A percentile compares a stretch with the other conserved stretches of the same genome.
Conservation (phyloP, 495 filamentous ascomycete genomes). For the Hypoxylon rickii region DNA sequence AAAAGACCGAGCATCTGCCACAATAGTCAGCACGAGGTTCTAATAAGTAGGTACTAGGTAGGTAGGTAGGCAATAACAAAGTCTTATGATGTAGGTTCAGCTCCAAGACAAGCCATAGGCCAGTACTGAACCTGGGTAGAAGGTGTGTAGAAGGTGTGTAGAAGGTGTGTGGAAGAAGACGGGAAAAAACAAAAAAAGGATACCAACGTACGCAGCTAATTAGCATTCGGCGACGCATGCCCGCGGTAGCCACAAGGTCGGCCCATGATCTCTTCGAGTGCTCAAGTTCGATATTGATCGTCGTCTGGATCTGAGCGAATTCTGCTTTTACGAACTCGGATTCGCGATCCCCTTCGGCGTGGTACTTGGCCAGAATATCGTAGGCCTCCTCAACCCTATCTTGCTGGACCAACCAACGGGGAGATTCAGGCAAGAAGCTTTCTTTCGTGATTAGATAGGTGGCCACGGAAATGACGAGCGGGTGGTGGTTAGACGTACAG, state of each 20-base stretch:
- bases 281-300: slow-evolving; percentile 55
- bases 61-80: too few relatives aligned
- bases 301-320: slow-evolving; percentile 57
- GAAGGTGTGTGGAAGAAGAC: too few relatives aligned
- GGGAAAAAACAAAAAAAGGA: not conserved
- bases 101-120: too few relatives aligned
- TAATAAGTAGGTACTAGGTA: too few relatives aligned
- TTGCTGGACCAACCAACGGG: slow-evolving; percentile 58
- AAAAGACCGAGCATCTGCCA: slow-evolving; percentile 55
- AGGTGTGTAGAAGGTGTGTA: too few relatives aligned
- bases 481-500: slow-evolving; percentile 45
- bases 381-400: slow-evolving; percentile 59
- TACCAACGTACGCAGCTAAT: slow-evolving; percentile 45
- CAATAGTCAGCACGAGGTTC: too few relatives aligned
- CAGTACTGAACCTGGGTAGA: too few relatives aligned
- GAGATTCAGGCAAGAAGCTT: slow-evolving; percentile 56
- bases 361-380: slow-evolving; percentile 58
- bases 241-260: slow-evolving; percentile 54
- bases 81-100: too few relatives aligned
- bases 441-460: slow-evolving; percentile 48
- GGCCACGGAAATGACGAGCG: slow-evolving; percentile 51
- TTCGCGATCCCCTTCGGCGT: slow-evolving; percentile 57
- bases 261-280: slow-evolving; percentile 52
- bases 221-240: slow-evolving; percentile 51
- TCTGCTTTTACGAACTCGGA: slow-evolving; percentile 57